Conservation (phyloP, 805 yeast genomes). For the Jamesozyma hellenica region DNA sequence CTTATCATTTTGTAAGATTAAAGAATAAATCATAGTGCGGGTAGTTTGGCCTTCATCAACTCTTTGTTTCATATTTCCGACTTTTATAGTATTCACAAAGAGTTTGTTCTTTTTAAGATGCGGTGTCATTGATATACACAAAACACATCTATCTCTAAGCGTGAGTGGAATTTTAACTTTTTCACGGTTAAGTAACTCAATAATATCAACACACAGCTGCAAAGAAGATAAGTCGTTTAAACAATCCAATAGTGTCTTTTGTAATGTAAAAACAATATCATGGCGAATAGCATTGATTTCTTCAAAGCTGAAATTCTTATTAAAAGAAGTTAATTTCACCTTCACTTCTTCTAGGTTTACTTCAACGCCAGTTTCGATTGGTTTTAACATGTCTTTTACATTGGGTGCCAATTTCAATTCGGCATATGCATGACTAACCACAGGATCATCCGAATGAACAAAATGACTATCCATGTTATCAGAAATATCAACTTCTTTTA, state of each 20-base stretch:
- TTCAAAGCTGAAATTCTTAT: neutral
- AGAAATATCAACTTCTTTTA: neutral
- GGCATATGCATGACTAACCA: neutral
- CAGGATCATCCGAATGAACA: neutral
- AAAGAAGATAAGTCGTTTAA: constrained; percentile 1
- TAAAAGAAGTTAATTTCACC: neutral
- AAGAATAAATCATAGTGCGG: constrained; percentile 11
- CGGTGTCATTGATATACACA: constrained; percentile 8
- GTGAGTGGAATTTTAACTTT: constrained; percentile 2
- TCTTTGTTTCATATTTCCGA: constrained; percentile 26
- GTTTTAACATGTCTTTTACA: neutral
- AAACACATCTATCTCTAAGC: neutral
- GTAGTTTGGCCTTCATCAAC: constrained; percentile 21
- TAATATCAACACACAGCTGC: constrained; percentile 3
- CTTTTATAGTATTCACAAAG: constrained; percentile 22
- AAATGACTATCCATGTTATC: neutral
- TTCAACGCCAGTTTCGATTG: neutral
- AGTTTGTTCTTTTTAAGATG: constrained; percentile 18
- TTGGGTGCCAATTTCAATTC: neutral
- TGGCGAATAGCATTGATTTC: neutral
- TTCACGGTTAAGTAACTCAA: constrained; percentile 1
- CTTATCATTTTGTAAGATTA: constrained; percentile 7
- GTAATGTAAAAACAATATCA: constrained; percentile 1
- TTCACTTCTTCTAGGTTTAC: neutral
- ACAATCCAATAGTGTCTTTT: constrained; percentile 1